Base-by-base conservation (phyloP, 73 alveolate species). In the Blepharisma japonicum region DNA sequence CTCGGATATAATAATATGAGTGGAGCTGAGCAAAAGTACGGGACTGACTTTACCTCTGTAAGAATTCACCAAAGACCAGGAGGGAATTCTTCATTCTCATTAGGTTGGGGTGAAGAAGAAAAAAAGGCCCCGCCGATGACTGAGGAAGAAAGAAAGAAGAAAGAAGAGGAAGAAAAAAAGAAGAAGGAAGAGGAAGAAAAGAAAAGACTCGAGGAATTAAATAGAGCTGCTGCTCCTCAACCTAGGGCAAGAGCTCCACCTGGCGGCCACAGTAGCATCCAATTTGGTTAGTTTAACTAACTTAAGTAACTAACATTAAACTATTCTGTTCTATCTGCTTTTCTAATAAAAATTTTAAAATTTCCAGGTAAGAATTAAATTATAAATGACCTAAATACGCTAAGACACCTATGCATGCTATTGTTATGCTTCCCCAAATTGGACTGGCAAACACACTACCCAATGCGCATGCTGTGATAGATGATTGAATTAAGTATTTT, bases 71-170 rank as follows among this genome's bases (percentile, higher is more conserved):
- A 61, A 61, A 61, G 47, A 61, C 74, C 74, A 18, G 74, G 74
- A 18, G 74, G 74, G 46, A 61, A 61, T 39, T 61, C 74, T 61
- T 20, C 50, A 8, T 61, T 61, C 47, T 61, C 74, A 14, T 61
- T 61, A 61, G 74, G 74, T 18, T 61, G 74, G 74, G 50, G 47
- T 61, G 47, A n/a, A 18, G 74, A 61, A 18, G 74, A 61, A 9
- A n/a, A n/a, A n/a, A 39, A 61, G 14, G 5, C n/a, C 18, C 50
- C 11, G 50, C 39, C 18, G 2, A 61, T 14, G 50, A 61, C 18
- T 8, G 18, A 9, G 23, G 23, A 61, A 61, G 74, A 61, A n/a
- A 61, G 47, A 39, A 61, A 61, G 74, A 61, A 25, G 74, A 18
- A 61, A 39, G 23, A 20, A 25, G 47, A 14, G 49, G 11, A 18